Conservation (phyloP, 2,329 filamentous ascomycete species). For the Cephalotrichum gorgonifer region DNA sequence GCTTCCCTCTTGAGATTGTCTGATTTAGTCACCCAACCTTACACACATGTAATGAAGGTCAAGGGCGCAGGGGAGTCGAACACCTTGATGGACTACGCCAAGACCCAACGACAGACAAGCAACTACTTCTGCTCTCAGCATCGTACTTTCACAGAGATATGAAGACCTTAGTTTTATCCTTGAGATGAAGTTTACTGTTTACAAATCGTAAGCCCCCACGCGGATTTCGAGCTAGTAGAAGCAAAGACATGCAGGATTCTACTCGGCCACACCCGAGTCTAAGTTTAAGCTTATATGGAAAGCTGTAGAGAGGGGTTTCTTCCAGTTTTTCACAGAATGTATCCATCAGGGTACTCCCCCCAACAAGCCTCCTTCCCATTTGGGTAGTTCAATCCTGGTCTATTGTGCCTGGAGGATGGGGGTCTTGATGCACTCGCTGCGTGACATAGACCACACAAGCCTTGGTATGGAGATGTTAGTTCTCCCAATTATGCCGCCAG, state of each 20-base stretch:
- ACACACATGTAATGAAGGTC: no score
- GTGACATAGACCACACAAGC: no score
- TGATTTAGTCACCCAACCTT: not conserved
- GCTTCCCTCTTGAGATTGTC: not conserved
- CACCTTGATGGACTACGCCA: not conserved
- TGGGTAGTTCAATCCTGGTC: not conserved
- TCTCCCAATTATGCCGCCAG: no score
- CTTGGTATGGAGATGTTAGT: no score
- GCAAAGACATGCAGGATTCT: not conserved
- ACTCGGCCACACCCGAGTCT: not conserved
- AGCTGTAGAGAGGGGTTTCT: not conserved
- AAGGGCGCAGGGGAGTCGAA: not conserved
- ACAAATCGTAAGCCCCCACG: not conserved
- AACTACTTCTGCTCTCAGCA: not conserved
- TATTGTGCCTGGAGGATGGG: not conserved
- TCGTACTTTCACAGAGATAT: not conserved
- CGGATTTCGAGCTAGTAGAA: not conserved
- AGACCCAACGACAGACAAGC: not conserved
- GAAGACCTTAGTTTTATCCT: not conserved
- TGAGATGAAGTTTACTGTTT: not conserved
- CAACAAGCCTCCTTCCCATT: not conserved
- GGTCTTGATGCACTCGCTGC: no score
- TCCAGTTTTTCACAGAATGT: not conserved
- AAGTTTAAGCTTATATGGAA: not conserved
- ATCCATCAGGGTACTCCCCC: not conserved